Evolutionary conservation across 345 rosid genomes (phyloP), one percentile per base, ranked within the genome.

Genomic region (Gossypium stocksii): DNA sequence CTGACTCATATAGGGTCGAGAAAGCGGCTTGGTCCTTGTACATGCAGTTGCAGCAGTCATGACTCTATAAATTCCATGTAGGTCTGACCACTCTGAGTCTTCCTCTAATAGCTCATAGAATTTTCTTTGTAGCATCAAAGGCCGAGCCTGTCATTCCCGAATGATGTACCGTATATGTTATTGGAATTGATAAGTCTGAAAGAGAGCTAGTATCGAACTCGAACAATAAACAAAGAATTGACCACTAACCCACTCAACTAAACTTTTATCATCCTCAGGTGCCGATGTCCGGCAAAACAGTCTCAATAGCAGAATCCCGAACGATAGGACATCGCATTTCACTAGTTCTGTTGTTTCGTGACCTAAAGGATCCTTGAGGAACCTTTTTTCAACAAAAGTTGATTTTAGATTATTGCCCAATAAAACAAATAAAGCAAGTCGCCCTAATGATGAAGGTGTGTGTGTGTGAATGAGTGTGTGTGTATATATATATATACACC

Each of bases 301-400:
- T 74, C 83, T 77, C 64, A 85, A 52, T 52, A 85, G 84, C 66
- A 85, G 77, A 64, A 82, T 77, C 51, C 88, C 88, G 17, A 82
- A 82, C 10, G 78, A 64, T 41, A 74, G 69, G 23, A 85, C 77
- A 75, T 85, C 84, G 7, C 63, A 56, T 78, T 82, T 80, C 34
- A 75, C 17, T 19, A 78, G 45, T 14, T 60, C 58, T 67, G 62
- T 64, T 54, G 82, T 53, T 56, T 68, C 80, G 4, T 71, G 49
- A 54, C 66, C 66, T 48, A 65, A 14, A n/a, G 45, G n/a, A 66
- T 74, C 71, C 80, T n/a, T 43, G 34, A 62, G 15, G 22, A 51
- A 52, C 78, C 83, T 81, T 34, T 4, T 4, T 4, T 34, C 38
- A 34, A 34, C 38, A 34, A 0, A 34, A 34, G 38, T 34, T 34